Evolutionary conservation across 2,329 filamentous ascomycete species (phyloP), one percentile per base, ranked within the genome.

Genomic region (Raffaelea albimanens): DNA sequence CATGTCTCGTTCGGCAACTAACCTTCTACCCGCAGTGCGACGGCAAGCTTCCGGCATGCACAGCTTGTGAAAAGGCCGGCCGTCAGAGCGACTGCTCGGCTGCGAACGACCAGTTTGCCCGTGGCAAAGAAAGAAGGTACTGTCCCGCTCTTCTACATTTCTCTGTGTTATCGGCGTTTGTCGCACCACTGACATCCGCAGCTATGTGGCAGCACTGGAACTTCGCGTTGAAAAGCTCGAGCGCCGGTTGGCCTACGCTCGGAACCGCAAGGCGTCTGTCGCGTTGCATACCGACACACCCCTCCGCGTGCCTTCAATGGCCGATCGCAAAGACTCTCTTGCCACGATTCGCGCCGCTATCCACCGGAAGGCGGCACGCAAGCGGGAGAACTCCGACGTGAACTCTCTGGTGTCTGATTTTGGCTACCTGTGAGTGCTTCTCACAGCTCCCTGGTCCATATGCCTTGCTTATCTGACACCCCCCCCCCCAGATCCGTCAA

Each of bases 171-270:
- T 18, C 18, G 25, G 42, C 34, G 25, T 13, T 29, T 29, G 25
- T 29, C 13, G 25, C 25, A 29, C 25, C 25, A 7, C 58, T 59
- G 42, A 61, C 52, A 9, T 14, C 25, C 29, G 14, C 48, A 85
- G 82, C 66, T 98, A 97, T 72, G 90, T 97, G 40, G 88, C 91
- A 8, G 94, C 91, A 1, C 75, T 98, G n/a, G 91, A 97, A 63
- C 80, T 90, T 16, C 83, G 87, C 49, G 83, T 95, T 55, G 90
- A 97, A 63, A 87, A 86, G 64, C 76, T 97, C 9, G 87, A 95
- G 64, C 83, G 81, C 60, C 82, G 82, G 49, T 75, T 96, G 42
- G 73, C 77, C 31, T 85, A 80, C 65, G 82, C 82, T 45, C 74
- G 78, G 56, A 78, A 80, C 19, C 80, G 85, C 54, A 87, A 87